Base-by-base conservation (phyloP, 2,329 filamentous ascomycete species). In the Fusarium luffae region DNA sequence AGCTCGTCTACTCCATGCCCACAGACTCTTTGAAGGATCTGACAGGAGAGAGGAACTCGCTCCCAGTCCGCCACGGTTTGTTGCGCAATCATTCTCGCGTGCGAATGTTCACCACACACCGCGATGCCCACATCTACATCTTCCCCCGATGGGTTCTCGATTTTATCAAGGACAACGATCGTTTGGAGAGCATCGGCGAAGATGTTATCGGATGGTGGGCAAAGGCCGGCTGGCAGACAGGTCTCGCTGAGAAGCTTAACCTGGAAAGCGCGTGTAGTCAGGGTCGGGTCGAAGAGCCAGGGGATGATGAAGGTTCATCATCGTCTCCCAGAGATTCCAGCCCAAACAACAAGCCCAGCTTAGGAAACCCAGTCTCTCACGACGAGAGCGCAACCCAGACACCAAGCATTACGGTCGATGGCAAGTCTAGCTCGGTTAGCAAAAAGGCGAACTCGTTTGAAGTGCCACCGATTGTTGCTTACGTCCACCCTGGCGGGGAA, bases 121-220 rank as follows among this genome's bases (percentile, higher is more conserved):
- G 96, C 43, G 95, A 98, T 78, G 93, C 95, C 0, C 95, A 98
- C 77, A 91, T 98, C 61, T 99, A 99, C 80, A 89, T 99, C 68
- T 93, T 99, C 71, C 96, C 96, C 0, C 89, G 89, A 71, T 98
- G 96, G 95, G 87, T 97, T 11, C 88, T 97, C 75, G 91, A 97
- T 56, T 92, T 97, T 78, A 88, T 97, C 43, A 87, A 88, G 61
- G 84, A 86, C 66, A 97, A 98, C 74, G 91, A 94, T 30, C 89
- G 87, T 13, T 88, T 99, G 68, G 93, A 97, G 74, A 97, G 91
- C 59, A 90, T 99, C 49, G 92, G 92, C 32, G 95, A 98, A 78
- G 95, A 98, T 75, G 89, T 98, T 8, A 84, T 98, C 18, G 94
- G 94, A 9, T 97, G 93, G 92, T 97, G 94, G 94, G 93, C 94